Evolutionary conservation across 2,329 filamentous ascomycete species (phyloP).

Genomic region (Aspergillus arachidicola): DNA sequence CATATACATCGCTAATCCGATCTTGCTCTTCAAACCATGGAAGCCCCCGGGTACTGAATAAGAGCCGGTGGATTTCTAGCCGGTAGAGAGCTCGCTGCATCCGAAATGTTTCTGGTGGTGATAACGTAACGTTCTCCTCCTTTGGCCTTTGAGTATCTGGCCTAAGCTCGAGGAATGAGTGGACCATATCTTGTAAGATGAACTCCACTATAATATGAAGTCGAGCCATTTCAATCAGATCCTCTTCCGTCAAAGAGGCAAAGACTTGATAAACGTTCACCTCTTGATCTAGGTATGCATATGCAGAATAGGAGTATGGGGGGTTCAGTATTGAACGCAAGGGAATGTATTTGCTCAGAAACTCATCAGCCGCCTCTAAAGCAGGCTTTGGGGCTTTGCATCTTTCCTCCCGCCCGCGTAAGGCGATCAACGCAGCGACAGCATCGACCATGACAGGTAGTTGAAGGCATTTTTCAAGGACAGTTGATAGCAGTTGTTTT

Average conservation of each 20-base stretch:
- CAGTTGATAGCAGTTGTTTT: neutral
- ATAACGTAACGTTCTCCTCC: neutral
- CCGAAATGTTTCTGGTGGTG: neutral
- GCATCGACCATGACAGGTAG: neutral
- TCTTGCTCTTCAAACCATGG: neutral
- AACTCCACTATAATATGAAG: neutral
- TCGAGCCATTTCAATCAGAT: neutral
- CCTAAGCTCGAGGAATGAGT: neutral
- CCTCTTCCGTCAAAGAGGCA: neutral
- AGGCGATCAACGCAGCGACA: neutral
- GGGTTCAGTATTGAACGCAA: too few relatives aligned
- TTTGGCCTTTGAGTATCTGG: neutral
- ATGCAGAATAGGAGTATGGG: too few relatives aligned
- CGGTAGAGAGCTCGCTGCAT: neutral
- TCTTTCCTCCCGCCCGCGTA: neutral
- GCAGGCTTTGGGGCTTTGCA: neutral
- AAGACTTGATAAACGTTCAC: too few relatives aligned
- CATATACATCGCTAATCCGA: too few relatives aligned
- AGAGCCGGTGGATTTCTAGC: neutral
- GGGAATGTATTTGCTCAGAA: too few relatives aligned
- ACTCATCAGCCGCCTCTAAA: neutral
- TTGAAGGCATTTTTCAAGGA: neutral
- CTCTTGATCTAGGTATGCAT: too few relatives aligned
- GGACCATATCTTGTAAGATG: neutral
- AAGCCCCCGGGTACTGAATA: neutral